Evolutionary conservation across 75 land plant genomes (phyloP).

Genomic region (Selaginella tamariscina): DNA sequence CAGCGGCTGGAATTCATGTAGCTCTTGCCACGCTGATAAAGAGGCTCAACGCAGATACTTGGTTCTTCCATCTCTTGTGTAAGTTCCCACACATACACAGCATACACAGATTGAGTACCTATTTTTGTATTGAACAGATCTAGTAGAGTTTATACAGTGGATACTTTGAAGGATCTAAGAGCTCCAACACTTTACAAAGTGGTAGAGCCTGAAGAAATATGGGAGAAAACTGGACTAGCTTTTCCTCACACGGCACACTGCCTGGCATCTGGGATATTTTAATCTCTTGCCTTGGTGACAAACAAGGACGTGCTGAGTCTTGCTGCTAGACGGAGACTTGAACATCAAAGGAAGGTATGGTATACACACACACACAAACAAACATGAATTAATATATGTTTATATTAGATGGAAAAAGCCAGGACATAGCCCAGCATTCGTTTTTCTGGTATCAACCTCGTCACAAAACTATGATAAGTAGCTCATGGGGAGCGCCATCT

Average conservation of each 20-base stretch:
- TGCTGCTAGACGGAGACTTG: constrained; percentile 80
- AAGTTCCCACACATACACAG: constrained; percentile 16
- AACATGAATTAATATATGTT: background rate
- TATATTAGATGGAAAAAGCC: constrained; percentile 79
- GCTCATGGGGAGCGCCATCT: constrained; percentile 95
- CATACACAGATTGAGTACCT: background rate
- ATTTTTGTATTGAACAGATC: constrained; percentile 45
- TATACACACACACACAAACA: too few relatives aligned
- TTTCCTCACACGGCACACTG: constrained; percentile 95
- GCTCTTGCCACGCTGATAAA: constrained; percentile 83
- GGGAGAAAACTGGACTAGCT: constrained; percentile 69
- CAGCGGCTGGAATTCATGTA: constrained; percentile 99
- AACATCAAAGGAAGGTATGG: constrained; percentile 88
- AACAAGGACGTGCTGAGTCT: constrained; percentile 85
- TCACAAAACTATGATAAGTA: constrained; percentile 93
- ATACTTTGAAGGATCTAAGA: constrained; percentile 57
- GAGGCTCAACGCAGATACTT: constrained; percentile 66
- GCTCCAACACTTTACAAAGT: constrained; percentile 67
- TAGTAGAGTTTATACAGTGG: constrained; percentile 72
- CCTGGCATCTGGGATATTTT: constrained; percentile 87
- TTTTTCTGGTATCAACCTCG: constrained; percentile 98
- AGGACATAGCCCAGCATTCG: constrained; percentile 82
- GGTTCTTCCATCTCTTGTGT: constrained; percentile 79
- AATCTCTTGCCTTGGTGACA: constrained; percentile 92
- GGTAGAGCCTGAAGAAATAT: constrained; percentile 64